A percentile compares a stretch with the other conserved stretches of the same genome.
Conservation (phyloP, 2,329 filamentous ascomycete genomes). For the Exserohilum rostratum region DNA sequence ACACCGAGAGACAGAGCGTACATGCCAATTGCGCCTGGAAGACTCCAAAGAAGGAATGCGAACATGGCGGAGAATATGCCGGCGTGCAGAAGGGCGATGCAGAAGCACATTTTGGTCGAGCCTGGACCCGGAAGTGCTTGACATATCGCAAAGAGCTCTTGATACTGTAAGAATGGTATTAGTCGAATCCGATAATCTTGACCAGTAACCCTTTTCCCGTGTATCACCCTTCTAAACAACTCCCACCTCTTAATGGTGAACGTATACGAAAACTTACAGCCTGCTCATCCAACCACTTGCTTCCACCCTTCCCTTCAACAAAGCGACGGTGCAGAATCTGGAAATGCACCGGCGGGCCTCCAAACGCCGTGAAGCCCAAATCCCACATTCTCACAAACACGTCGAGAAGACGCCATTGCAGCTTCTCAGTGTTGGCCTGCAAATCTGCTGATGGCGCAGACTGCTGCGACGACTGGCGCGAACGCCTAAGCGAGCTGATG, state of each 20-base stretch:
- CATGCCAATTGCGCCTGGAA: conserved; percentile 75
- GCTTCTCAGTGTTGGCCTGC: conserved; percentile 26
- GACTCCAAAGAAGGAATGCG: conserved; percentile 68
- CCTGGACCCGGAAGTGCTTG: conserved; percentile 72
- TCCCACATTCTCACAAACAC: conserved; percentile 56
- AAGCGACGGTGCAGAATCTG: conserved; percentile 69
- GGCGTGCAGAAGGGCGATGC: conserved; percentile 67
- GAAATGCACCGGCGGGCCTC: conserved; percentile 73
- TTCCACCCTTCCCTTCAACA: conserved; percentile 58
- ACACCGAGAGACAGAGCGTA: conserved; percentile 70
- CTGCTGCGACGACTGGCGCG: conserved; percentile 8
- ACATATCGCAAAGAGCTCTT: conserved; percentile 73
- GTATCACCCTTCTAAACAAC: too few relatives aligned
- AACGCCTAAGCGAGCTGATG: conserved; percentile 29
- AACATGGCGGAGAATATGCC: conserved; percentile 65
- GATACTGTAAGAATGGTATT: conserved; percentile 58
- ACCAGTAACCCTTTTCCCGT: too few relatives aligned
- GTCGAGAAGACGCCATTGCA: conserved; percentile 33
- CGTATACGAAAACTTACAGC: conserved; percentile 53
- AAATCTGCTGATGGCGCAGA: conserved; percentile 7
- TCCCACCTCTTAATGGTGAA: too few relatives aligned
- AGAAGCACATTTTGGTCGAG: conserved; percentile 75
- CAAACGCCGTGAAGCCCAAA: conserved; percentile 69
- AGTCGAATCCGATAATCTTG: background rate
- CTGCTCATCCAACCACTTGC: conserved; percentile 72